Evolutionary conservation across 106 monocot species (phyloP).

Genomic region (Platanthera zijinensis): DNA sequence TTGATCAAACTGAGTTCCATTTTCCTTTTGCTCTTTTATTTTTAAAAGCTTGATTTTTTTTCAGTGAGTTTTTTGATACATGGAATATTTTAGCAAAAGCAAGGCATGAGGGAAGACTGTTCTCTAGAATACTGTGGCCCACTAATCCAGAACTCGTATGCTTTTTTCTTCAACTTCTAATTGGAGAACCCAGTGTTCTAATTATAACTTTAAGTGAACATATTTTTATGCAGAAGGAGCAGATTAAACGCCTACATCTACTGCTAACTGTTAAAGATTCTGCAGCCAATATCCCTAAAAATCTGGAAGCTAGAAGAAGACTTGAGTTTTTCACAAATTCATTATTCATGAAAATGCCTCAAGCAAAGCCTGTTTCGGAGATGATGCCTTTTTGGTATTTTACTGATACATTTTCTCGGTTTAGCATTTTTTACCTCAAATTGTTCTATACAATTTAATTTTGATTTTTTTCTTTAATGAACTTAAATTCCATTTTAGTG

Average conservation of each 20-base stretch:
- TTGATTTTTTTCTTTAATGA: not conserved
- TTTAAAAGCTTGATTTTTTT: not conserved
- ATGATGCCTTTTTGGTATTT: conserved; percentile 91
- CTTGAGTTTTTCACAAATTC: conserved; percentile 93
- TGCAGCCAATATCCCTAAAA: conserved; percentile 87
- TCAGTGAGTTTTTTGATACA: conserved; percentile 86
- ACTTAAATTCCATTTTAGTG: not conserved
- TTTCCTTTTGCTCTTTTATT: not conserved
- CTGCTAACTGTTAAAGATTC: conserved; percentile 92
- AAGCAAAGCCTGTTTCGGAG: conserved; percentile 75
- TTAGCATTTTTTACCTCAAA: not conserved
- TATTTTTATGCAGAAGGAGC: conserved; percentile 61
- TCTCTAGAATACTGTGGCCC: conserved; percentile 81
- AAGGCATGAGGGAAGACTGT: conserved; percentile 76
- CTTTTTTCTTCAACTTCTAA: not conserved
- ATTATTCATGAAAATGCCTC: conserved; percentile 92
- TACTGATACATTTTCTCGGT: not conserved
- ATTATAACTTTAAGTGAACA: not conserved
- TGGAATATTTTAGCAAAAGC: conserved; percentile 85
- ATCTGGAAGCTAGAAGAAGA: conserved; percentile 89
- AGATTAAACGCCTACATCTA: conserved; percentile 86
- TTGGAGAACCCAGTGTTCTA: not conserved
- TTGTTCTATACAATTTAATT: not conserved
- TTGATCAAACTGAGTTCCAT: not conserved
- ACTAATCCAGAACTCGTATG: conserved; percentile 71